Conservation (phyloP, 306 rosid genomes). For the Dicorynia guianensis region DNA sequence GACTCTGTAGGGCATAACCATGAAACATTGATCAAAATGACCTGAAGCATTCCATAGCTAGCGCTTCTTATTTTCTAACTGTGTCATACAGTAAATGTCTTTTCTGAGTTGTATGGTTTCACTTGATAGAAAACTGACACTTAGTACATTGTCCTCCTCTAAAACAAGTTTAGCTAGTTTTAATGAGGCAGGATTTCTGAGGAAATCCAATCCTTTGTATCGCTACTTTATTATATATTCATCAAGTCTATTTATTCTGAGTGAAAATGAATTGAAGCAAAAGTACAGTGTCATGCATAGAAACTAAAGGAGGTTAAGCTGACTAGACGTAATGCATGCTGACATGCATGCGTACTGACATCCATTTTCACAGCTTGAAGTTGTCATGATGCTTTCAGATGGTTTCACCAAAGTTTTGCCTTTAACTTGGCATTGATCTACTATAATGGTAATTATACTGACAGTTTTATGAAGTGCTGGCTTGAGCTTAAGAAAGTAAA, state of each 20-base stretch:
- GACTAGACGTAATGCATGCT: no score
- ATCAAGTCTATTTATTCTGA: no score
- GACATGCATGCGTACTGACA: no score
- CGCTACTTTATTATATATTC: background rate
- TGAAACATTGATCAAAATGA: background rate
- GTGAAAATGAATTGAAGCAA: no score
- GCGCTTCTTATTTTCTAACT: background rate
- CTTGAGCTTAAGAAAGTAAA: background rate
- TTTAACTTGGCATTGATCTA: conserved; percentile 10
- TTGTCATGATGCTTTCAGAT: no score
- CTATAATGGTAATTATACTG: background rate
- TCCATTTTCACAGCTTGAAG: no score
- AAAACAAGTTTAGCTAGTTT: conserved; percentile 15
- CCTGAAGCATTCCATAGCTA: background rate
- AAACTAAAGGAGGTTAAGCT: no score
- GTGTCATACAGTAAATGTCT: background rate
- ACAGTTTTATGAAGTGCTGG: background rate
- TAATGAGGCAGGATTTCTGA: background rate
- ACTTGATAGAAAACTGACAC: background rate
- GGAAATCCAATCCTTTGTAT: background rate
- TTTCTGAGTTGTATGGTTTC: conserved; percentile 6
- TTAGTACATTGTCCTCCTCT: background rate
- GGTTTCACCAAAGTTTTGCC: no score
- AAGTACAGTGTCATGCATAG: no score
- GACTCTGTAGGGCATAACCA: background rate